These are phyloP conservation scores for Takashimella koratensis DNA, from an alignment of 1,284 basidiomycete genomes.

Conservation along the genomic window DNA sequence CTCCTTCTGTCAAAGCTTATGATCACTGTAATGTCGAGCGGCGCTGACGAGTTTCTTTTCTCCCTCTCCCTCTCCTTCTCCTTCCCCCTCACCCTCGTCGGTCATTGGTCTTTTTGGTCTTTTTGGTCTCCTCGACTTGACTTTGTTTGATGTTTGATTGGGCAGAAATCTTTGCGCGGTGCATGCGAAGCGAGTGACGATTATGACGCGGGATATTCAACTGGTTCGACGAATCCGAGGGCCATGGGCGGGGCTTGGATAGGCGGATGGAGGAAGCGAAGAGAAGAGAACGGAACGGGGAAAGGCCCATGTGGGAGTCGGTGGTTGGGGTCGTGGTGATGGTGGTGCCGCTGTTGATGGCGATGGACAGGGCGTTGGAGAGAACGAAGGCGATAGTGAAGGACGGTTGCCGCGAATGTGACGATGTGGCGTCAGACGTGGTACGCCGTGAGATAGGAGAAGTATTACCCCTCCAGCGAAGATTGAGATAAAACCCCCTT, in stretches of 20 bases:
- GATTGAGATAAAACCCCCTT: too few relatives aligned
- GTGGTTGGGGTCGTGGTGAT: too few relatives aligned
- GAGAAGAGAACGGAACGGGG: neutral
- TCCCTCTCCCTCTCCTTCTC: constrained; percentile 3
- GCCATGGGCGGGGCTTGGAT: constrained; percentile 58
- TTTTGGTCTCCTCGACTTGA: too few relatives aligned
- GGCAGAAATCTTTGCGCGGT: constrained; percentile 87
- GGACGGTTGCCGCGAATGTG: too few relatives aligned
- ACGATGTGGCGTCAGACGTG: too few relatives aligned
- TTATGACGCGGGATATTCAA: constrained; percentile 97
- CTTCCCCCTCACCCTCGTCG: neutral
- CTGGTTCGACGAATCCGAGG: constrained; percentile 92
- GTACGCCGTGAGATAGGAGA: too few relatives aligned
- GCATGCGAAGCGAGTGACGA: constrained; percentile 96
- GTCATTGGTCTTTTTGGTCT: neutral
- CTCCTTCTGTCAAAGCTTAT: neutral
- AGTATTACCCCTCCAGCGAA: too few relatives aligned
- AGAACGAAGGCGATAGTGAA: too few relatives aligned
- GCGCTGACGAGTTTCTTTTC: constrained; percentile 1
- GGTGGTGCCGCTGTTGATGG: too few relatives aligned
- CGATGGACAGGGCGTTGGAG: too few relatives aligned
- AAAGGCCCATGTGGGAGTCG: too few relatives aligned
- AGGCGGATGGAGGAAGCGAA: neutral
- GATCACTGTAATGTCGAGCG: neutral
- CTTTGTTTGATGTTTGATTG: too few relatives aligned